Evolutionary conservation across 2,329 filamentous ascomycete species (phyloP).

Genomic region (Sarocladiaceae sp.): DNA sequence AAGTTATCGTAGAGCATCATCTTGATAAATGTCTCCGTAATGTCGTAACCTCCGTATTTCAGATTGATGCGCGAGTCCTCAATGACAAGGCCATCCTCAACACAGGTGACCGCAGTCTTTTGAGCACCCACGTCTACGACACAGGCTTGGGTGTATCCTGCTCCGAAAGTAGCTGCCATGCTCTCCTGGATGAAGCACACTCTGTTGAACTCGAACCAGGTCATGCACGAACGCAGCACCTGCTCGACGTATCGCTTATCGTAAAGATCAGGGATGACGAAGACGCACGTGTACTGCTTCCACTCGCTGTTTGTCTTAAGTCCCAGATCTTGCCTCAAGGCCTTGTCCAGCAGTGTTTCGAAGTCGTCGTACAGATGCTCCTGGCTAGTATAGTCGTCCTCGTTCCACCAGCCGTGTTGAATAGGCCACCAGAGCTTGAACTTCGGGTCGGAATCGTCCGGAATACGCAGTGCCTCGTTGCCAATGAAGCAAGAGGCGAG

Average conservation of each 20-base stretch:
- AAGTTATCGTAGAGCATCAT: slow-evolving; percentile 98
- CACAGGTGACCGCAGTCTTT: slow-evolving; percentile 95
- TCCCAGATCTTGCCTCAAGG: slow-evolving; percentile 79
- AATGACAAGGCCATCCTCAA: slow-evolving; percentile 91
- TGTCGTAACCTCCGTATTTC: slow-evolving; percentile 88
- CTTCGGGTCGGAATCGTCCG: slow-evolving; percentile 81
- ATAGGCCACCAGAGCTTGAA: slow-evolving; percentile 95
- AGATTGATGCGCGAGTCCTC: slow-evolving; percentile 94
- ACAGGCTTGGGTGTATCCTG: slow-evolving; percentile 88
- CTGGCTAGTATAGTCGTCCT: slow-evolving; percentile 77
- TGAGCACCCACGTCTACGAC: slow-evolving; percentile 96
- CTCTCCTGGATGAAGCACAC: slow-evolving; percentile 96
- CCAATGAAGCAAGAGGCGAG: slow-evolving; percentile 69
- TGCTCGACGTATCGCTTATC: slow-evolving; percentile 89
- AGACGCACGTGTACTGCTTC: slow-evolving; percentile 91
- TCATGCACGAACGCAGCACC: slow-evolving; percentile 78
- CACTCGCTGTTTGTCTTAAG: slow-evolving; percentile 75
- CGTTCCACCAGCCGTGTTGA: slow-evolving; percentile 81
- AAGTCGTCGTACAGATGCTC: slow-evolving; percentile 83
- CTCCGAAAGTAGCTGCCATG: slow-evolving; percentile 89
- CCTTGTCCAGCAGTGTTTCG: slow-evolving; percentile 75
- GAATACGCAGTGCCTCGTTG: slow-evolving; percentile 76
- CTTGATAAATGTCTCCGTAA: slow-evolving; percentile 91
- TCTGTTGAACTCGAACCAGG: slow-evolving; percentile 82
- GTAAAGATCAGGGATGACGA: slow-evolving; percentile 94